Evolutionary conservation across 1,284 basidiomycete species (phyloP), one percentile per base, ranked within the genome.

Genomic region (Rhodotorula sp.): DNA sequence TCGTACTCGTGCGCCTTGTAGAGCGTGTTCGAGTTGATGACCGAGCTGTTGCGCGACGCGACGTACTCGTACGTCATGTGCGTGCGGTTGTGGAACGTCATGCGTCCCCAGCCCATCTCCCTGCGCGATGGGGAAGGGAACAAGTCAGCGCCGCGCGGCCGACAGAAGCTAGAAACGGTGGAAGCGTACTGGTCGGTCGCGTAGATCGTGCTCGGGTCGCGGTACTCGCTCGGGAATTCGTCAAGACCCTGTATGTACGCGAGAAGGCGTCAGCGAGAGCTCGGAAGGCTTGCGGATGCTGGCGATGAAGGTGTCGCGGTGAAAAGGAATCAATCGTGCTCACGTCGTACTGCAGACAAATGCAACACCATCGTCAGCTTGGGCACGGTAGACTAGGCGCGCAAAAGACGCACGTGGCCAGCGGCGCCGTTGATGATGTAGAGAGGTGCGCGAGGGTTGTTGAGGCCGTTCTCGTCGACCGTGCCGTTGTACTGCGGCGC

Each of bases 381-480:
- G 34, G 34, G 34, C 2, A 34, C 34, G 5, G 34, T 34, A 34
- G 34, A 34, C 34, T 2, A 34, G 34, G 34, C 34, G 34, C 34
- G 3, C 48, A 7, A 14, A 21, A 48, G 48, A 48, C 14, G 19
- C 13, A 48, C 13, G 21, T 74, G 73, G 7, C 80, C 80, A 0
- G 79, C 78, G 2, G 73, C 77, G 19, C 80, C 80, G 44, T 73
- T 67, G 23, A 80, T 53, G 53, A 80, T 71, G 0, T 54, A 77
- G 25, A 68, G 61, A 0, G 80, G 75, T 0, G 77, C 77, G 42
- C 77, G 77, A 21, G 80, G 80, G 70, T 81, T 79, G 72, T 80
- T 77, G 58, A 77, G 63, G 0, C 74, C 77, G 50, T 74, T 74
- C 0, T 77, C 62, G 69, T 80, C 80, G 41, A 76, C 66, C 1